Percentiles rank a stretch among this genome's conserved stretches.
Evolutionary conservation across 208 protist genomes (phyloP).

Genomic region (Acanthamoeba healyi): DNA sequence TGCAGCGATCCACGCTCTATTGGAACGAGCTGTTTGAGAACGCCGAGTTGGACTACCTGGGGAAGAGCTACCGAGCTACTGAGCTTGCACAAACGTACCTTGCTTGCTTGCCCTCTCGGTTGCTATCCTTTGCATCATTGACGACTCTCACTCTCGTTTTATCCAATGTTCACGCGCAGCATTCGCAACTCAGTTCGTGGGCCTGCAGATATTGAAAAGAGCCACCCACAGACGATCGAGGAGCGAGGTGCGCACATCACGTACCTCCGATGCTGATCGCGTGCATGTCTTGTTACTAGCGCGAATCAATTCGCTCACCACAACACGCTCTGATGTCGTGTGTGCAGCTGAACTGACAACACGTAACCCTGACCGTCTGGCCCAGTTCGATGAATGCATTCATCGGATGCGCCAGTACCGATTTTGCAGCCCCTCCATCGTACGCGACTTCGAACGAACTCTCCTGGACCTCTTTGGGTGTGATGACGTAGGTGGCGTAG

Average conservation of each 20-base stretch:
- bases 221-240: neutral
- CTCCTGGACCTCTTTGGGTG: neutral
- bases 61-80: neutral
- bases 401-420: neutral
- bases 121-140: neutral
- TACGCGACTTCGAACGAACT: neutral
- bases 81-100: neutral
- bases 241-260: neutral
- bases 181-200: neutral
- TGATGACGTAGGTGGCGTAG: neutral
- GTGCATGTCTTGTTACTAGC: neutral
- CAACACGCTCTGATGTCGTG: neutral
- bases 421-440: constrained; percentile 29
- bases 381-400: constrained; percentile 38
- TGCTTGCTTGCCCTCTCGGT: neutral
- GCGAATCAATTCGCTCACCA: neutral
- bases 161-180: neutral
- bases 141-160: neutral
- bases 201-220: neutral
- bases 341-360: neutral
- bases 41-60: constrained; percentile 6
- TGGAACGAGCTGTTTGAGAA: constrained; percentile 64
- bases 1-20: constrained; percentile 46
- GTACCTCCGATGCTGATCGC: no score
- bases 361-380: neutral